Conservation (phyloP, 78 protist genomes). For the Dictyostelium discoideum region DNA sequence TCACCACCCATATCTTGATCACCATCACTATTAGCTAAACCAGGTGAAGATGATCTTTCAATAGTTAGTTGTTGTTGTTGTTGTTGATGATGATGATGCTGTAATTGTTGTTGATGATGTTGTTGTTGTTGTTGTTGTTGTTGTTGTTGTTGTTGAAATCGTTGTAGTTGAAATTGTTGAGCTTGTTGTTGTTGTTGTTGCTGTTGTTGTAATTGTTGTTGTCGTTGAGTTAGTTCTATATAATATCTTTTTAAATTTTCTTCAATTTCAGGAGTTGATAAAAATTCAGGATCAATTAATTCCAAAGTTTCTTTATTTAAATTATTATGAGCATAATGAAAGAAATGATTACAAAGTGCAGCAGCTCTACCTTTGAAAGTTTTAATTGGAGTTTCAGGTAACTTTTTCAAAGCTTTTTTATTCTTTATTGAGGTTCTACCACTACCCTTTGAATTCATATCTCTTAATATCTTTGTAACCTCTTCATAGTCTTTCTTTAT, state of each 20-base stretch:
- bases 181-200: neutral
- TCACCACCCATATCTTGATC: neutral
- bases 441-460: conserved; percentile 52
- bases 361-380: conserved; percentile 62
- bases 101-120: neutral
- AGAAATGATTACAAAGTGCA: conserved; percentile 32
- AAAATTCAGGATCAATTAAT: conserved; percentile 33
- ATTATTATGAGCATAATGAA: conserved; percentile 48
- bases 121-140: neutral
- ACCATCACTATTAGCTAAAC: neutral
- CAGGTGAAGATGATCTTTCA: neutral
- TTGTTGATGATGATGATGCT: neutral
- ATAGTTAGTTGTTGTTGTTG: neutral
- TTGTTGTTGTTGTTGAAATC: neutral
- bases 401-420: conserved; percentile 16
- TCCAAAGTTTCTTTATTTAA: conserved; percentile 45
- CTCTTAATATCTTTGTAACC: conserved; percentile 17
- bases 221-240: neutral
- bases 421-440: conserved; percentile 65
- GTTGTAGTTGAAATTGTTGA: neutral
- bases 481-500: conserved; percentile 38
- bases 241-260: conserved; percentile 1
- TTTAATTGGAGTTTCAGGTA: conserved; percentile 42
- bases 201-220: neutral
- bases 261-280: conserved; percentile 7